phyloP scores from a whole-genome alignment of 768 basidiomycete species.

The Pholiota conissans region DNA sequence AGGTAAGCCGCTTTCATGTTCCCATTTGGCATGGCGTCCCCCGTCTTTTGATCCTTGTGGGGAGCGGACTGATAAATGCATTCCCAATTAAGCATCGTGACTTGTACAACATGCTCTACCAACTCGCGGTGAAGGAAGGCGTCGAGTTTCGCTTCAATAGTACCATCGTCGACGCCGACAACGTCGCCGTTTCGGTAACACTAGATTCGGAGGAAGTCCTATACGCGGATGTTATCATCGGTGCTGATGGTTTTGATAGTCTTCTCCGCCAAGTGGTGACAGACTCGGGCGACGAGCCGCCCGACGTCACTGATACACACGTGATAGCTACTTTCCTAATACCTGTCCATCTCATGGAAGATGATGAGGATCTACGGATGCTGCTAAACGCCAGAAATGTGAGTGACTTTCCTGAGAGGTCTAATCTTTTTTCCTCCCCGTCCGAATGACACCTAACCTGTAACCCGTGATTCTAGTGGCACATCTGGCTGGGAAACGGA shows the following conservation, averaged over 20 bases:
- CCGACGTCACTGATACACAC: constrained; percentile 19
- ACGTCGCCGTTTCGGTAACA: constrained; percentile 32
- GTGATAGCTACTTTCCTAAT: constrained; percentile 32
- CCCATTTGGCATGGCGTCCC: background rate
- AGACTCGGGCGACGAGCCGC: constrained; percentile 19
- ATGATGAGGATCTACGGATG: constrained; percentile 30
- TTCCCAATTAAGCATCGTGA: constrained; percentile 45
- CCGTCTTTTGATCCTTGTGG: background rate
- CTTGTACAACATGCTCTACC: constrained; percentile 45
- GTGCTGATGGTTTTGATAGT: constrained; percentile 57
- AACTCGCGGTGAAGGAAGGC: constrained; percentile 46
- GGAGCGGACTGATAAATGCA: background rate
- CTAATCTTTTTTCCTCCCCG: background rate
- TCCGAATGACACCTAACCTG: background rate
- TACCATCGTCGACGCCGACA: constrained; percentile 32
- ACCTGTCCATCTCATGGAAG: constrained; percentile 28
- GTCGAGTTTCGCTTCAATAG: constrained; percentile 45
- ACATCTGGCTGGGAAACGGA: constrained; percentile 21
- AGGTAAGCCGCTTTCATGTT: constrained; percentile 27
- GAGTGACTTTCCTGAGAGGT: constrained; percentile 10
- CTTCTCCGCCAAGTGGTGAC: constrained; percentile 33
- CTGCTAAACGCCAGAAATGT: constrained; percentile 30
- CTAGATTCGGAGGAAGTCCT: constrained; percentile 43
- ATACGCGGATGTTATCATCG: constrained; percentile 54
- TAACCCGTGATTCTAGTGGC: constrained; percentile 12